Evolutionary conservation across 2,329 filamentous ascomycete genomes (phyloP).

Genomic region (Talaromyces sp.): DNA sequence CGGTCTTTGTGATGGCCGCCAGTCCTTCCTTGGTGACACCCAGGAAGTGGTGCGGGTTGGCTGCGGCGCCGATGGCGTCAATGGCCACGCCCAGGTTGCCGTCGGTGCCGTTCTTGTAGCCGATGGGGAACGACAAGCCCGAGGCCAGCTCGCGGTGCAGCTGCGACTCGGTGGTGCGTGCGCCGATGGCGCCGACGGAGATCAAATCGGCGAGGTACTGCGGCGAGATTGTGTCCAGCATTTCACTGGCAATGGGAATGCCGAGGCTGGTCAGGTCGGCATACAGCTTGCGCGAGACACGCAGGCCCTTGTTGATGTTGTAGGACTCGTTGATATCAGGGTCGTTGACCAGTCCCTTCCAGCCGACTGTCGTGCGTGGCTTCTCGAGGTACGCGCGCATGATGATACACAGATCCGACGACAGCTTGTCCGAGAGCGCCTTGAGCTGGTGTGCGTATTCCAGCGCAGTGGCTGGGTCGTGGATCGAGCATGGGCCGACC

Average conservation of each 20-base stretch:
- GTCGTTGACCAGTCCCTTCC: conserved; percentile 99
- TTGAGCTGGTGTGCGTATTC: conserved; percentile 83
- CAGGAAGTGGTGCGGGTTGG: conserved; percentile 81
- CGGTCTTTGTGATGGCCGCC: conserved; percentile 88
- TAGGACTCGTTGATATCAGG: conserved; percentile 95
- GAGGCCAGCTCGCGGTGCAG: conserved; percentile 93
- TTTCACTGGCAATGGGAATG: conserved; percentile 94
- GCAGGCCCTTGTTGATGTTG: conserved; percentile 98
- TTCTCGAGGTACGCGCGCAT: conserved; percentile 99
- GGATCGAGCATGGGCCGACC: conserved; percentile 93
- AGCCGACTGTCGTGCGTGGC: conserved; percentile 94
- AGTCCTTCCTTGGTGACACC: conserved; percentile 97
- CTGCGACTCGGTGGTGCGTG: conserved; percentile 93
- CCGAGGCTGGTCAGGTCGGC: conserved; percentile 79
- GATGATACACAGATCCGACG: conserved; percentile 79
- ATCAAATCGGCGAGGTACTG: conserved; percentile 97
- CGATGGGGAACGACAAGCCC: conserved; percentile 93
- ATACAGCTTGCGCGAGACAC: conserved; percentile 89
- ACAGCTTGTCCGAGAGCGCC: conserved; percentile 71
- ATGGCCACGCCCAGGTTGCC: conserved; percentile 87
- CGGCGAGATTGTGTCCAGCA: conserved; percentile 97
- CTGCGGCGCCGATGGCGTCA: conserved; percentile 79
- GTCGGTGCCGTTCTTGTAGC: conserved; percentile 99
- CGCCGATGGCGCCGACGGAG: conserved; percentile 91
- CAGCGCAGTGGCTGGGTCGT: conserved; percentile 81